phyloP scores from a whole-genome alignment of 495 filamentous ascomycete genomes.

The Aspergillus nanangensis region DNA sequence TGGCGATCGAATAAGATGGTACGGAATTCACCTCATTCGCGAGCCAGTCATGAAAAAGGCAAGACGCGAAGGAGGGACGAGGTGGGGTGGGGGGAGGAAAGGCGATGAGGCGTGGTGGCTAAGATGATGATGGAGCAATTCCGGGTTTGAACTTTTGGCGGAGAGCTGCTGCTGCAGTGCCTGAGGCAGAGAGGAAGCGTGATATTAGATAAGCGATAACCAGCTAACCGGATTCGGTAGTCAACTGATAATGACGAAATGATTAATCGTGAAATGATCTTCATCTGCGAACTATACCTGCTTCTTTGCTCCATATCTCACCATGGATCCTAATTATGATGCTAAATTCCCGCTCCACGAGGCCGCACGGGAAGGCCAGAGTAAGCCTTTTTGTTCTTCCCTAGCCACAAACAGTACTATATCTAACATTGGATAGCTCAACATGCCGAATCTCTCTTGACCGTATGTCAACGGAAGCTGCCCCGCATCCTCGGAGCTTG shows the following conservation, averaged over 20 bases:
- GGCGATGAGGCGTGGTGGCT: constrained; percentile 1
- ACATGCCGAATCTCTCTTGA: constrained; percentile 71
- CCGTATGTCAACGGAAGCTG: constrained; percentile 44
- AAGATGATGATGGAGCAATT: constrained; percentile 1
- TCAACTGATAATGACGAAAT: too few relatives aligned
- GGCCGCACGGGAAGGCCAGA: constrained; percentile 80
- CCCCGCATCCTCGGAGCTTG: constrained; percentile 25
- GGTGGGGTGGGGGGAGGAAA: neutral
- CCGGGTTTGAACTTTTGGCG: constrained; percentile 17
- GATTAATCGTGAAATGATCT: too few relatives aligned
- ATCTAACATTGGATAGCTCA: constrained; percentile 38
- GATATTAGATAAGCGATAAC: too few relatives aligned
- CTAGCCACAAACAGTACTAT: constrained; percentile 4
- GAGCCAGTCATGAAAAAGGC: neutral
- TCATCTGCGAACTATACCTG: constrained; percentile 1
- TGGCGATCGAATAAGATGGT: neutral
- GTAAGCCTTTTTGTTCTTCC: constrained; percentile 43
- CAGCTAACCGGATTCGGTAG: too few relatives aligned
- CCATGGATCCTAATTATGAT: constrained; percentile 39
- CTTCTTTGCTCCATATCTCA: neutral
- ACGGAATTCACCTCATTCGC: neutral
- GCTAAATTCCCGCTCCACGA: constrained; percentile 82
- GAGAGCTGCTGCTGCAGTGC: constrained; percentile 9
- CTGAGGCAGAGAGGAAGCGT: constrained; percentile 17
- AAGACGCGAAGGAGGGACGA: neutral